Evolutionary conservation across 495 filamentous ascomycete genomes (phyloP), one percentile per base, ranked within the genome.

Genomic region (Articulospora tetracladia): DNA sequence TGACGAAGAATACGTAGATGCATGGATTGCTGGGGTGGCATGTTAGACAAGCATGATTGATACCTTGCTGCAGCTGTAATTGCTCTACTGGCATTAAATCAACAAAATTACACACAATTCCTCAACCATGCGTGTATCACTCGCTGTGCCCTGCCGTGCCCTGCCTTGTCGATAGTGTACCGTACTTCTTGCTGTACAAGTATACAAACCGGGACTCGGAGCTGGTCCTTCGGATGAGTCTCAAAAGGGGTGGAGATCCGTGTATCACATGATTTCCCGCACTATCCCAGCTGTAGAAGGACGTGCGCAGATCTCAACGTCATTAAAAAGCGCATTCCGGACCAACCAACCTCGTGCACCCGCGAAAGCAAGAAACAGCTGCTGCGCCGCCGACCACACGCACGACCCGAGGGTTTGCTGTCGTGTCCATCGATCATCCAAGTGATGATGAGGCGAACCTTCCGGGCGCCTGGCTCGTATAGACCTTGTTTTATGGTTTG

Each of bases 321-420:
- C 39, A 44, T 44, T 44, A 7, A 7, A 32, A 4, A 32, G 30
- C 30, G 4, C 27, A 34, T 17, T 20, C 22, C 23, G 39, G 17
- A 48, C 55, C 55, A 57, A 57, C 55, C 55, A 30, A 28, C 36
- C 32, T 48, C 55, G 10, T 19, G 12, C 2, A 39, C 17, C 17
- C 55, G 15, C 25, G 44, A 57, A 57, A 57, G 25, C 55, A 57
- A 49, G 55, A 57, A 57, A 57, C 55, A 13, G 25, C 12, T n/a
- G 17, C 19, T 12, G 8, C 17, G 10, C 39, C 3, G 11, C 17
- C 39, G 39, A 44, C 17, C 39, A 3, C 27, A 11, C 27, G 10
- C 24, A 26, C 27, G 27, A 25, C 24, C 49, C 22, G 20, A 6
- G 10, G 19, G 1, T 11, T 12, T 52, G 27, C 27, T 27, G 11